Base-by-base conservation (phyloP, 192 early-diverging fungal genomes). In the Globomyces pollinis-pini region DNA sequence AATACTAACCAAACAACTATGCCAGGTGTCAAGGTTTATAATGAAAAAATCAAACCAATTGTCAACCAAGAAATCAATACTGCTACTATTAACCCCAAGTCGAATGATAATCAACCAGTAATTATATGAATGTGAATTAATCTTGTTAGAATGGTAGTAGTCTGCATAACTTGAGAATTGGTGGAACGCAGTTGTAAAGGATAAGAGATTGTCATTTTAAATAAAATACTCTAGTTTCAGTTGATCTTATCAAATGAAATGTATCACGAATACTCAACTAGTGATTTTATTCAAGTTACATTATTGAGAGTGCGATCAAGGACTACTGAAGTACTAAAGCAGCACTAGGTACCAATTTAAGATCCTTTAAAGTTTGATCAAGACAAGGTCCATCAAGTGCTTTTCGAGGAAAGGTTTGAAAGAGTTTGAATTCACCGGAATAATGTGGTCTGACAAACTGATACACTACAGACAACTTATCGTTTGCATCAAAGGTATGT, bases 321-420 rank as follows among this genome's bases (percentile, higher is more conserved):
- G n/a, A n/a, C n/a, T 64, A 62, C 44, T 73, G 72, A 4, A 81
- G 72, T n/a, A 79, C 73, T 31, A 89, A 65, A 0, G 81, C 82
- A 0, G 85, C 82, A 41, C 71, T 76, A 7, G 87, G 87, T 12
- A 71, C 79, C 20, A 89, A 71, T 12, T 73, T 75, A 1, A 91
- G 65, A 41, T 89, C 88, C 59, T 84, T 84, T 47, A 91, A 60
- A 0, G 83, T 71, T 66, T 88, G 86, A 36, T 59, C 45, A 34
- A 72, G 60, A 36, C 87, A 78, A 0, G 73, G 70, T 6, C 70
- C 71, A 7, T 75, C 76, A n/a, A 88, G 73, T 16, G 79, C 72
- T 67, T 88, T 86, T 36, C 84, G 74, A 3, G 88, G 88, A 61
- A 88, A 92, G 2, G 85, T 83, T 11, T 76, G 78, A 39, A 74